Base-by-base conservation (phyloP, 1,284 basidiomycete species). In the Cutaneotrichosporon mucoides region DNA sequence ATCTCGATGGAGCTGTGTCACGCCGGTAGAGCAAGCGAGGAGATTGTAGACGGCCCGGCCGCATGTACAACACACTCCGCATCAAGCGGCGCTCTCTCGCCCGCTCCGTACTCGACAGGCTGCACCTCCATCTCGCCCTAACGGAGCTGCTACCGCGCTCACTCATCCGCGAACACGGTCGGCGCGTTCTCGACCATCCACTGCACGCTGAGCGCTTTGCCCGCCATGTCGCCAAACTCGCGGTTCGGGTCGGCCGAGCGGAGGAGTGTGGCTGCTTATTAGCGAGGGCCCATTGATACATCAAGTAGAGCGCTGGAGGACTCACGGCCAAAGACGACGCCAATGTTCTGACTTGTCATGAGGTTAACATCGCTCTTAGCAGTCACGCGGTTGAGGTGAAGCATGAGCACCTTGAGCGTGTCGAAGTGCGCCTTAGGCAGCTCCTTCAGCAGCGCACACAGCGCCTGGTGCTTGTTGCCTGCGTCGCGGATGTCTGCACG, bases 281-380 rank as follows among this genome's bases (percentile, higher is more conserved):
- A 56, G 57, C 41, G 10, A 9, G n/a, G 10, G 10, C 12, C 11
- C 44, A 5, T 24, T 35, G 12, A n/a, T 34, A 15, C 9, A 87
- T 24, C 24, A 24, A 24, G 24, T 24, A 24, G 24, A 24, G 24
- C 24, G 24, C 24, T 24, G 24, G 24, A 24, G 24, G 24, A 24
- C 92, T 81, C 77, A 97, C 93, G 95, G 67, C 96, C 96, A 80
- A 99, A 98, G 45, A 99, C 93, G n/a, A 98, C 92, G n/a, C 96
- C 96, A 16, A 99, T 80, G 71, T 99, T 99, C 64, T 92, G 85
- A 4, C 92, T 88, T 53, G 87, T 92, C 96, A 99, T 99, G 55
- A 93, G 82, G 76, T 99, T 99, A 60, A 82, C 81, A 33, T 86
- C 85, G 58, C 83, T 84, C 42, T 82, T 81, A 58, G 86, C 81